Percentiles rank a stretch among this genome's conserved stretches.
phyloP scores from a whole-genome alignment of 345 rosid genomes.

The Geranium rotundifolium region DNA sequence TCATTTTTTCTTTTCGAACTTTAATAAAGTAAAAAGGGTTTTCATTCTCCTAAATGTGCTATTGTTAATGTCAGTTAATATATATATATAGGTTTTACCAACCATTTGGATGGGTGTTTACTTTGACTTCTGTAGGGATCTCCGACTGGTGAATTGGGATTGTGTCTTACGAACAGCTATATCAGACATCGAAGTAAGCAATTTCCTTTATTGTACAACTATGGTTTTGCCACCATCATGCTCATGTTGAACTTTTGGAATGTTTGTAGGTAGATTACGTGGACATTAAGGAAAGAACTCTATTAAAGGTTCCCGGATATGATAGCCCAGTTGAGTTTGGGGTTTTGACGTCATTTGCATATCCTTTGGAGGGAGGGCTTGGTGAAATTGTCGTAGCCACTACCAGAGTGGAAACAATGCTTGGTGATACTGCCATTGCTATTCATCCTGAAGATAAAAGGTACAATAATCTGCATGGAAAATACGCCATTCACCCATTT shows the following conservation, averaged over 20 bases:
- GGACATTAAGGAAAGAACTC: constrained; percentile 63
- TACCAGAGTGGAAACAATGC: constrained; percentile 95
- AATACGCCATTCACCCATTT: constrained; percentile 80
- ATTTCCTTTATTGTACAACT: not conserved
- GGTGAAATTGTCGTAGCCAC: constrained; percentile 96
- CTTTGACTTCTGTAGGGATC: constrained; percentile 40
- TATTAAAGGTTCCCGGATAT: constrained; percentile 63
- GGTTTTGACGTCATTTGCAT: constrained; percentile 77
- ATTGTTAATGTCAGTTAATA: not conserved
- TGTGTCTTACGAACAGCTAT: constrained; percentile 73
- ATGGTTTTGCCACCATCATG: not conserved
- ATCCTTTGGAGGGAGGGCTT: constrained; percentile 63
- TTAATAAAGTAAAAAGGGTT: not conserved
- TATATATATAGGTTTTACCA: not conserved
- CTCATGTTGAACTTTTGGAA: constrained; percentile 12
- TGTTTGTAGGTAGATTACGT: constrained; percentile 63
- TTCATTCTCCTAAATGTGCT: not conserved
- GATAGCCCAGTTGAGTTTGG: constrained; percentile 89
- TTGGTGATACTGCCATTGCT: constrained; percentile 94
- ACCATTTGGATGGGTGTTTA: not conserved
- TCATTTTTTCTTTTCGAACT: not conserved
- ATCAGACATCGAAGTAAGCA: constrained; percentile 75
- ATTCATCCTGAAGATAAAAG: constrained; percentile 82
- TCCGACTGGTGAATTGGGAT: constrained; percentile 87
- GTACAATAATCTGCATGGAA: constrained; percentile 80